Evolutionary conservation across 2,329 filamentous ascomycete genomes (phyloP).

Genomic region (Botrytis medusae): DNA sequence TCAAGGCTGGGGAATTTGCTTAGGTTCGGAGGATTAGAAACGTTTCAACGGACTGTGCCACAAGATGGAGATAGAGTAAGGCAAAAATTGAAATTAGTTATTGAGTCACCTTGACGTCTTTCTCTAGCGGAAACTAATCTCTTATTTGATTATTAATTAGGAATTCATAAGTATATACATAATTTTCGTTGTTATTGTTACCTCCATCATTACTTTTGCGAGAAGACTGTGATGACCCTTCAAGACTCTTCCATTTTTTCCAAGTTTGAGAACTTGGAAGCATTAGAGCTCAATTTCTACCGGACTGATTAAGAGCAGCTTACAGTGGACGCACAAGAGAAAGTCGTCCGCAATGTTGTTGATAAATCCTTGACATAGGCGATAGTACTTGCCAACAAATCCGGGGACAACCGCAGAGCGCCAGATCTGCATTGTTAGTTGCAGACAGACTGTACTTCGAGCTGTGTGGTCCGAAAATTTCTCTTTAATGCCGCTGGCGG

Average conservation of each 20-base stretch:
- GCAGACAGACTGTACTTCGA: not conserved
- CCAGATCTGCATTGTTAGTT: not conserved
- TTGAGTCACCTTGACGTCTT: not conserved
- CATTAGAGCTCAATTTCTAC: not conserved
- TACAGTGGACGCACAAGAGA: not conserved
- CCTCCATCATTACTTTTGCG: not conserved
- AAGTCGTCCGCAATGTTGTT: not conserved
- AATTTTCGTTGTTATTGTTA: not conserved
- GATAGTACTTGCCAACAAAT: not conserved
- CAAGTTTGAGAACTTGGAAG: not conserved
- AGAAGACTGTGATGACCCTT: not conserved
- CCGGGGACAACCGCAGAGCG: not conserved
- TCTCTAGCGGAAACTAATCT: not conserved
- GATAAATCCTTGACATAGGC: not conserved
- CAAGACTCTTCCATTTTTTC: not conserved
- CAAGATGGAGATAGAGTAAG: not conserved
- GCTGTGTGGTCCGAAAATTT: not conserved
- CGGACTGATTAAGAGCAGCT: not conserved
- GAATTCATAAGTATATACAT: not conserved
- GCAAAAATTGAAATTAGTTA: not conserved
- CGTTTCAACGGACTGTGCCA: not conserved
- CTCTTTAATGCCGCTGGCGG: not conserved
- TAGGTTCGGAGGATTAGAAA: not conserved
- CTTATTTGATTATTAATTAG: not conserved
- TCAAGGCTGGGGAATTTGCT: constrained; percentile 2